Percentiles rank a stretch among this genome's conserved stretches.
These are phyloP conservation scores for Salvia sclarea DNA, from an alignment of 305 asterid species.

Conservation along the genomic window DNA sequence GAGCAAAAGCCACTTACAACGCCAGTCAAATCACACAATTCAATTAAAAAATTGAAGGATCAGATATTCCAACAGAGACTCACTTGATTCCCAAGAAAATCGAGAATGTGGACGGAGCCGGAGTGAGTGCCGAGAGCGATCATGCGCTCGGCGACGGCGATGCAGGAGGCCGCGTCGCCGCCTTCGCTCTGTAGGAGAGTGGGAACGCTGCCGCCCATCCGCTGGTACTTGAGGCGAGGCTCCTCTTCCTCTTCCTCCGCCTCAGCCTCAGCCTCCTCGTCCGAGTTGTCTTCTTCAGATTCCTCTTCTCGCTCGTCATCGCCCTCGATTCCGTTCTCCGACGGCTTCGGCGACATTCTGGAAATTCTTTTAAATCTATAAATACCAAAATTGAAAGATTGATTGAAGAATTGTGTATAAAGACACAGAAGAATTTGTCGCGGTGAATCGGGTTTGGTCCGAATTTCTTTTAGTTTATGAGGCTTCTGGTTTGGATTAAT, in stretches of 20 bases:
- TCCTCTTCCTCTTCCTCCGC: slow-evolving; percentile 76
- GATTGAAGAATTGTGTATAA: slow-evolving; percentile 15
- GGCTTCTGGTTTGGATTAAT: not conserved
- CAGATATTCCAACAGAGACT: slow-evolving; percentile 7
- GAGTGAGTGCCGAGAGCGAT: slow-evolving; percentile 89
- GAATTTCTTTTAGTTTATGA: not conserved
- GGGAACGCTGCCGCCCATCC: slow-evolving; percentile 97
- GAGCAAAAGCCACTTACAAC: not conserved
- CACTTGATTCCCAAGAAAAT: slow-evolving; percentile 94
- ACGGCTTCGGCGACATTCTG: slow-evolving; percentile 64
- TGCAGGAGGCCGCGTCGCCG: slow-evolving; percentile 90
- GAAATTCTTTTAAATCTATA: not conserved
- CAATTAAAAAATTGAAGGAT: slow-evolving; percentile 1
- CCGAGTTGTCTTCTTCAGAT: slow-evolving; percentile 67
- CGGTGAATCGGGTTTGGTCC: slow-evolving; percentile 23
- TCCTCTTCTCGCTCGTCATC: slow-evolving; percentile 88
- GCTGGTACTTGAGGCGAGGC: slow-evolving; percentile 92
- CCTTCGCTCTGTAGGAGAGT: slow-evolving; percentile 76
- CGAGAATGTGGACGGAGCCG: slow-evolving; percentile 87
- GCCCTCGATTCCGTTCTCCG: slow-evolving; percentile 91
- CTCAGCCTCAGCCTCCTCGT: slow-evolving; percentile 49
- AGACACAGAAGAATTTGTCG: slow-evolving; percentile 7
- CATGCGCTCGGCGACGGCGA: slow-evolving; percentile 91
- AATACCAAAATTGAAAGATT: not conserved
- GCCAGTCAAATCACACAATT: slow-evolving; percentile 22